These are phyloP conservation scores for Lentinula boryana DNA, from an alignment of 768 basidiomycete species.

Conservation along the genomic window DNA sequence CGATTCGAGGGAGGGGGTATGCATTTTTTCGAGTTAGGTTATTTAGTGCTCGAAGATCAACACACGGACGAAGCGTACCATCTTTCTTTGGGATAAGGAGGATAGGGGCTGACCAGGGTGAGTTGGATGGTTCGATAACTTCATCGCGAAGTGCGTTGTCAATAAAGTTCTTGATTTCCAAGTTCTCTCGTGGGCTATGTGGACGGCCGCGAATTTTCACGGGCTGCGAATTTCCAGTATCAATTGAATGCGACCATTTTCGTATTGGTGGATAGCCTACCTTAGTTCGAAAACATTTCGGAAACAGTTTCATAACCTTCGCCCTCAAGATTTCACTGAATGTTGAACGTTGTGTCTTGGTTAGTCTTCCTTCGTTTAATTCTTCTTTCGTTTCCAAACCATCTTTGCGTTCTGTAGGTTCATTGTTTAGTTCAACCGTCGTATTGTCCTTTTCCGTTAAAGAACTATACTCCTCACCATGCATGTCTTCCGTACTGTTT, in stretches of 20 bases:
- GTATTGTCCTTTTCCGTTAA: no score
- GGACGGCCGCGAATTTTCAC: not conserved
- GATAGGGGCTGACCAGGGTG: constrained; percentile 1
- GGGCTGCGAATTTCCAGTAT: not conserved
- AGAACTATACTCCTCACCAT: no score
- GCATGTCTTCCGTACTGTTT: no score
- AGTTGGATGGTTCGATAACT: not conserved
- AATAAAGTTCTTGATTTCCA: constrained; percentile 1
- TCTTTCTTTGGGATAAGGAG: not conserved
- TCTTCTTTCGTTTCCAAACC: no score
- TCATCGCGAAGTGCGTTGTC: not conserved
- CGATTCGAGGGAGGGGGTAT: constrained; percentile 11
- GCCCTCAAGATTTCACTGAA: not conserved
- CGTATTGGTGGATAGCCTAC: not conserved
- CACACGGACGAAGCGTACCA: not conserved
- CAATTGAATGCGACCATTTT: not conserved
- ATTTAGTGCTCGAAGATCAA: not conserved
- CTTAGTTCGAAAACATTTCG: not conserved
- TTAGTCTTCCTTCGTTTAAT: no score
- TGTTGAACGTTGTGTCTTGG: no score
- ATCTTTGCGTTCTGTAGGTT: no score
- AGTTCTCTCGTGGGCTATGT: not conserved
- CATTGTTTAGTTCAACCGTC: no score
- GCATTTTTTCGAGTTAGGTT: not conserved
- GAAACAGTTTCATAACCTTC: not conserved